These are phyloP conservation scores for Trichoderma harzianum DNA, from an alignment of 2,329 filamentous ascomycete species.

Conservation along the genomic window DNA sequence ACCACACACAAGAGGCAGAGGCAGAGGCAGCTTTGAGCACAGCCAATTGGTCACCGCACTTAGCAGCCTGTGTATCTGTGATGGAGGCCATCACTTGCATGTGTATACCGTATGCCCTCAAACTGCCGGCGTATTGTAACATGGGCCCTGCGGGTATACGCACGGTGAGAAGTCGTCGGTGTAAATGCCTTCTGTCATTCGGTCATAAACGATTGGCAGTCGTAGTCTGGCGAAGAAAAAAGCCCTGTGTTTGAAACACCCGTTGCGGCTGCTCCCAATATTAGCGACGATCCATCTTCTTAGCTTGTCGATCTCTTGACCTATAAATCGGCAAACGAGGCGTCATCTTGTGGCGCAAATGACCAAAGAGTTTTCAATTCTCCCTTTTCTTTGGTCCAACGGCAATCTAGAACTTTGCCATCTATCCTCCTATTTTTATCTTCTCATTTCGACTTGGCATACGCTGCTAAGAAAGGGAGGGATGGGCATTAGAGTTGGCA, in stretches of 20 bases:
- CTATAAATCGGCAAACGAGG: conserved; percentile 6
- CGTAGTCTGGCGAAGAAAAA: neutral
- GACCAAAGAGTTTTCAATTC: neutral
- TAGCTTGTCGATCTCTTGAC: conserved; percentile 6
- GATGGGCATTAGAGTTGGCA: neutral
- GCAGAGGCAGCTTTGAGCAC: neutral
- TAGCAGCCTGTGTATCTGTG: neutral
- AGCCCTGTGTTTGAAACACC: conserved; percentile 1
- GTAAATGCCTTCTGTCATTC: neutral
- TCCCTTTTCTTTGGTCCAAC: neutral
- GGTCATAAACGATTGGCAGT: neutral
- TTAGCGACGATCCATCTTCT: conserved; percentile 3
- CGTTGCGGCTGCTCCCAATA: conserved; percentile 9
- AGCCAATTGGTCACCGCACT: conserved; percentile 9
- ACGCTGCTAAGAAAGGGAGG: neutral
- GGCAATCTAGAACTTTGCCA: neutral
- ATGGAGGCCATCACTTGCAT: neutral
- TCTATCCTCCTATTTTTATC: neutral
- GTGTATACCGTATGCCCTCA: neutral
- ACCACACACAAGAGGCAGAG: neutral
- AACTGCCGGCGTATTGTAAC: neutral
- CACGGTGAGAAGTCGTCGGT: neutral
- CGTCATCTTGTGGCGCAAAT: conserved; percentile 7
- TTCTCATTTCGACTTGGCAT: neutral
- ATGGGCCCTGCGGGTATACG: neutral